Evolutionary conservation across 768 basidiomycete genomes (phyloP).

Genomic region (Russula sp.): DNA sequence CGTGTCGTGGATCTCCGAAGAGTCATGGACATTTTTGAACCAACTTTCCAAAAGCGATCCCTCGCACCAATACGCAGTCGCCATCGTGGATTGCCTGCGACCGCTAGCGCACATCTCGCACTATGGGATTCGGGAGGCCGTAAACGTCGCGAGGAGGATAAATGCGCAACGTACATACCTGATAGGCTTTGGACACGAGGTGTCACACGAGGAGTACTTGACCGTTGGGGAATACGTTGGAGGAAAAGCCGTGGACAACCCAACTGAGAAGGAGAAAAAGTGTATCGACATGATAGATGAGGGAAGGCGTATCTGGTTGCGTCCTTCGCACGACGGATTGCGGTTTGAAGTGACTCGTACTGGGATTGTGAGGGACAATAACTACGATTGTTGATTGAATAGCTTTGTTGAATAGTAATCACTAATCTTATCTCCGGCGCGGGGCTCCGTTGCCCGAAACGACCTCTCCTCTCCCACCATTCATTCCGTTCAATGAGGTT

Average conservation of each 20-base stretch:
- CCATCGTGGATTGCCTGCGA: slow-evolving; percentile 76
- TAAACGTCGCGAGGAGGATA: slow-evolving; percentile 54
- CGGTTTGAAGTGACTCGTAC: slow-evolving; percentile 47
- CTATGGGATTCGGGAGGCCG: slow-evolving; percentile 65
- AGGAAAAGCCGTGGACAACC: slow-evolving; percentile 34
- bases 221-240: slow-evolving; percentile 56
- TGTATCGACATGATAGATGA: slow-evolving; percentile 50
- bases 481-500: slow-evolving; percentile 49
- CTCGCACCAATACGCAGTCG: slow-evolving; percentile 45
- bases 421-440: slow-evolving; percentile 6
- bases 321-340: slow-evolving; percentile 76
- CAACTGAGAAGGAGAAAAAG: slow-evolving; percentile 38
- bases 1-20: slow-evolving; percentile 74
- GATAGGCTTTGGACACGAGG: slow-evolving; percentile 72
- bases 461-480: slow-evolving; percentile 38
- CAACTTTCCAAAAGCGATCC: slow-evolving; percentile 32
- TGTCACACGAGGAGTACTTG: slow-evolving; percentile 73
- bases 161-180: slow-evolving; percentile 64
- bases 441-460: slow-evolving; percentile 3
- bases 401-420: slow-evolving; percentile 5
- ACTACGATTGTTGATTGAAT: slow-evolving; percentile 38
- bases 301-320: slow-evolving; percentile 54
- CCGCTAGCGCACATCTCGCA: slow-evolving; percentile 71
- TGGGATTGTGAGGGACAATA: slow-evolving; percentile 51
- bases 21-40: slow-evolving; percentile 56